Conservation (phyloP, 345 rosid species). For the Gossypium sturtianum region DNA sequence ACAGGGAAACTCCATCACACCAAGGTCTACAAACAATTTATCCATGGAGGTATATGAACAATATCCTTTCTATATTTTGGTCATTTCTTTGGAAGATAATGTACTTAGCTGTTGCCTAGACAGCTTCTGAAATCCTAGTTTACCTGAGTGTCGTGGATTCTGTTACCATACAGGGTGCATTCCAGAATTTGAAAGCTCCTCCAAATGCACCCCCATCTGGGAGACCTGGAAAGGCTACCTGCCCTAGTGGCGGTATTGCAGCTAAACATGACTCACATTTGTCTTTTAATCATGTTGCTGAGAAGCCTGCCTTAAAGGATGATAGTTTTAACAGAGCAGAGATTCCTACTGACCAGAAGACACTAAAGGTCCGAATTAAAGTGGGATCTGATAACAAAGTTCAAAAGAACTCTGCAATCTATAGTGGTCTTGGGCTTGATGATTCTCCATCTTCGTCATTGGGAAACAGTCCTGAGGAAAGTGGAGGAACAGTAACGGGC, state of each 20-base stretch:
- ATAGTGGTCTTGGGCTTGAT: constrained; percentile 53
- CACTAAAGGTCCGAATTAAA: constrained; percentile 53
- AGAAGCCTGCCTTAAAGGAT: constrained; percentile 23
- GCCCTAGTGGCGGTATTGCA: constrained; percentile 25
- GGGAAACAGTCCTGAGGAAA: constrained; percentile 40
- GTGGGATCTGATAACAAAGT: constrained; percentile 41
- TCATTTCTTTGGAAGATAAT: constrained; percentile 10
- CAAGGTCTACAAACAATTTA: constrained; percentile 28
- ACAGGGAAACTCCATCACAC: constrained; percentile 19
- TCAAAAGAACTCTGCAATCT: constrained; percentile 41
- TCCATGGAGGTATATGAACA: constrained; percentile 40
- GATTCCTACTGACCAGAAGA: constrained; percentile 32
- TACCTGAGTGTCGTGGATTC: constrained; percentile 20
- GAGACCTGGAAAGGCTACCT: constrained; percentile 19
- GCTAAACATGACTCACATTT: constrained; percentile 22
- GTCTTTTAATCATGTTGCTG: constrained; percentile 26
- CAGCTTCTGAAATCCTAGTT: constrained; percentile 13
- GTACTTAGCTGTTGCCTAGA: constrained; percentile 1
- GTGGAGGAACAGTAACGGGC: constrained; percentile 25
- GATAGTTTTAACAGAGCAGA: constrained; percentile 27
- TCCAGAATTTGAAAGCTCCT: constrained; percentile 38
- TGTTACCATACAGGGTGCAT: constrained; percentile 37
- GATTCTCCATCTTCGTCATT: constrained; percentile 48
- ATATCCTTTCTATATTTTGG: constrained; percentile 4
- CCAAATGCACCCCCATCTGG: constrained; percentile 16